A percentile compares a stretch with the other conserved stretches of the same genome.
These are phyloP conservation scores for Camelina sativa DNA, from an alignment of 345 rosid genomes.

Conservation along the genomic window DNA sequence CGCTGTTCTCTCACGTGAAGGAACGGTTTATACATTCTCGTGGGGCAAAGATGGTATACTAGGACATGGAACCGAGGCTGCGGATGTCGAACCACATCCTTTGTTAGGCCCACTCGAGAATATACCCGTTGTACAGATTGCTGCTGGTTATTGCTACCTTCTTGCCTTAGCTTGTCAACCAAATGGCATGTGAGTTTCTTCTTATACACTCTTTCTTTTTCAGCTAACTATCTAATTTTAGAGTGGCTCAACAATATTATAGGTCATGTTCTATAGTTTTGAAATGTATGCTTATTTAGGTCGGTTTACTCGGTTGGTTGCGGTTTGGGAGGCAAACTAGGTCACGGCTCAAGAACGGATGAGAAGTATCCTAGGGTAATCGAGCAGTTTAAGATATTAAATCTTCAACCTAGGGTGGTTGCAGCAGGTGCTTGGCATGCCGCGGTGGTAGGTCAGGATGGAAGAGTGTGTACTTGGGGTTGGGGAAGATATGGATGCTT, in stretches of 20 bases:
- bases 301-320: constrained; percentile 98
- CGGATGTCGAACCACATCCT: constrained; percentile 79
- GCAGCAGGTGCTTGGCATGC: constrained; percentile 99
- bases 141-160: constrained; percentile 96
- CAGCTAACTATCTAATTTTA: neutral
- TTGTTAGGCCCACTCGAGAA: constrained; percentile 91
- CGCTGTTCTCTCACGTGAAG: constrained; percentile 91
- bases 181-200: constrained; percentile 85
- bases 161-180: constrained; percentile 98
- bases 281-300: constrained; percentile 51
- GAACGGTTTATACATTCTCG: constrained; percentile 88
- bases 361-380: constrained; percentile 92
- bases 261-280: neutral
- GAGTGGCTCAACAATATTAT: neutral
- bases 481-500: constrained; percentile 99
- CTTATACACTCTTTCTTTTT: constrained; percentile 1
- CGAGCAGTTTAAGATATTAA: constrained; percentile 72
- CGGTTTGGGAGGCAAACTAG: constrained; percentile 98
- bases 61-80: constrained; percentile 87
- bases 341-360: constrained; percentile 92
- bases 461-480: constrained; percentile 99
- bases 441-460: constrained; percentile 93
- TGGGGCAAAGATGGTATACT: constrained; percentile 83
- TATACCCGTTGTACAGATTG: constrained; percentile 87
- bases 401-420: constrained; percentile 85